phyloP scores from a whole-genome alignment of 495 filamentous ascomycete species.

The Neurospora sp. region DNA sequence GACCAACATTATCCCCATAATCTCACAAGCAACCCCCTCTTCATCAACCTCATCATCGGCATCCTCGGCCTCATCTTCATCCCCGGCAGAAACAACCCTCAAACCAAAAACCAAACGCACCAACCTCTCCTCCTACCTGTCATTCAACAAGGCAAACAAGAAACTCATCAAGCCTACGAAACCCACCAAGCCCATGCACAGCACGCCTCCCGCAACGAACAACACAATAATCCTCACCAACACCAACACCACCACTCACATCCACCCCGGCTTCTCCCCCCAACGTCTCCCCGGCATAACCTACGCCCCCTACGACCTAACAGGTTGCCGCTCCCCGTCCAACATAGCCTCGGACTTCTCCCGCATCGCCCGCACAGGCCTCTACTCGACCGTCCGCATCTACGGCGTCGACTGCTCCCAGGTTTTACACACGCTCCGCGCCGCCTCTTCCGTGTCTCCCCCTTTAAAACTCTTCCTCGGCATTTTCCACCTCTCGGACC shows the following conservation, averaged over 20 bases:
- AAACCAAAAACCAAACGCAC: background rate
- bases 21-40: background rate
- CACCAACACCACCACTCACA: background rate
- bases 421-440: conserved; percentile 46
- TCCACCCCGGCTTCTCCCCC: conserved; percentile 1
- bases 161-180: background rate
- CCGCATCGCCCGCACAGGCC: conserved; percentile 23
- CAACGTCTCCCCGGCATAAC: conserved; percentile 46
- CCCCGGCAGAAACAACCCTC: background rate
- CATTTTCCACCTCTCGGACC: conserved; percentile 52
- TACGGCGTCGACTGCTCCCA: conserved; percentile 79
- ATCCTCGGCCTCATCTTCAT: background rate
- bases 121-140: background rate
- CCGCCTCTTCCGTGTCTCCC: conserved; percentile 37
- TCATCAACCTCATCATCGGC: background rate
- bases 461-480: conserved; percentile 64
- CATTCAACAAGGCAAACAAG: background rate
- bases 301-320: conserved; percentile 64
- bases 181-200: background rate
- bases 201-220: background rate
- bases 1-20: background rate
- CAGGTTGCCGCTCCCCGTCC: conserved; percentile 55
- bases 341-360: conserved; percentile 56
- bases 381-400: conserved; percentile 56
- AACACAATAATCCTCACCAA: background rate